Evolutionary conservation across 352 stramenopile species (phyloP), one percentile per base, ranked within the genome.

Genomic region (Phytophthora ohioensis): DNA sequence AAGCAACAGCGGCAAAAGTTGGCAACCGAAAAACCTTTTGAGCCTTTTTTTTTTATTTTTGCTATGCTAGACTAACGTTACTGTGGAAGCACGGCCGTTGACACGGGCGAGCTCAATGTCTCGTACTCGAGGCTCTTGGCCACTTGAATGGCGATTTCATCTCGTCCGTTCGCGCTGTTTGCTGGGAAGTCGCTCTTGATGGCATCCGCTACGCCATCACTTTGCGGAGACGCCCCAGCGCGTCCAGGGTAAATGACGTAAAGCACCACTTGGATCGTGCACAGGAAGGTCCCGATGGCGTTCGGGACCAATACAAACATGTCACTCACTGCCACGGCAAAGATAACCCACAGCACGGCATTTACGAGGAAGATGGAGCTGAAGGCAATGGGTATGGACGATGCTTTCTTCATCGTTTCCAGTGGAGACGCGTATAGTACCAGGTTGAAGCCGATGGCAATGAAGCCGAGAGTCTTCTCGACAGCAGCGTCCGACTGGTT

Each of bases 351-450:
- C 9, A 87, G 60, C 32, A 62, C 64, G 47, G 80, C 80, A 70
- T 85, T 87, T 34, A 75, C 9, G 0, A 80, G 49, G 32, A 77
- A 80, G 2, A 80, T 66, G 34, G 55, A 39, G 39, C 81, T 76
- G 62, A 90, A 80, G 5, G 66, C 27, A 63, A 88, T 78, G 53
- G 72, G 75, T 45, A 90, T 80, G 13, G 73, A 86, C 46, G 64
- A 75, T 34, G 78, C 82, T 42, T 73, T 71, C 57, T 60, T 66
- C 67, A 90, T 80, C 30, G 65, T 74, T 36, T 75, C 75, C 9
- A 90, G 73, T 9, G 81, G 81, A 3, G 81, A 84, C 13, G 68
- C 69, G 52, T 84, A 89, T 12, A 89, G 49, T 12, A 73, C 60
- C 36, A 86, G 42, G 38, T 80, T 85, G 38, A 81, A 79, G 1